Base-by-base conservation (phyloP, 768 basidiomycete species). In the Steccherinum ochraceum region DNA sequence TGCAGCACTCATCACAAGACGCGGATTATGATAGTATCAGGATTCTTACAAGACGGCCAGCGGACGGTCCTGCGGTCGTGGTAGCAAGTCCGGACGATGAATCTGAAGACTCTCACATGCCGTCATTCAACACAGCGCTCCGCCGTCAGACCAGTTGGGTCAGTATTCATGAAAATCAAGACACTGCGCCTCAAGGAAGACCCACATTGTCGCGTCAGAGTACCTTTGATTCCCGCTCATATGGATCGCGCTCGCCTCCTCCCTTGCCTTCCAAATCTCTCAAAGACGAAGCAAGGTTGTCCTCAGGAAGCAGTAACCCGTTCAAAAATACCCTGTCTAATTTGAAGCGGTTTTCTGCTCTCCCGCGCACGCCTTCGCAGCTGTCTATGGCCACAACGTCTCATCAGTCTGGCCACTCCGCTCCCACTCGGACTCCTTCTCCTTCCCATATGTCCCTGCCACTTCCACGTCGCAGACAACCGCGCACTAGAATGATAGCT, bases 351-450 rank as follows among this genome's bases (percentile, higher is more conserved):
- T 74, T 73, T 54, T 76, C 76, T 7, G 73, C 86, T 3, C 69
- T 89, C 46, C 84, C 87, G 4, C 78, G 83, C 25, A 79, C 85
- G 5, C 84, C 86, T 4, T 86, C 85, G 11, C 46, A 46, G 27
- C 40, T 46, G 5, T 52, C 55, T 2, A 35, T 52, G 12, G 5
- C 67, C 59, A 23, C 53, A 58, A 48, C 65, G 3, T 19, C 53
- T 51, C 16, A 49, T 13, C 24, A 52, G 52, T 26, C 25, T 21
- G 24, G 53, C 50, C 19, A 41, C 43, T n/a, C 35, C 42, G 2
- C 44, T n/a, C 24, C 50, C 19, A 46, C 57, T 4, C 49, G 59
- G 18, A 52, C 60, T 7, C 53, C 61, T 3, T 60, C 63, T 19
- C 53, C 59, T 26, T 30, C 43, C 21, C 42, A 25, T 5, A 23